These are phyloP conservation scores for Lepidium africanum DNA, from an alignment of 345 rosid species.

Conservation along the genomic window DNA sequence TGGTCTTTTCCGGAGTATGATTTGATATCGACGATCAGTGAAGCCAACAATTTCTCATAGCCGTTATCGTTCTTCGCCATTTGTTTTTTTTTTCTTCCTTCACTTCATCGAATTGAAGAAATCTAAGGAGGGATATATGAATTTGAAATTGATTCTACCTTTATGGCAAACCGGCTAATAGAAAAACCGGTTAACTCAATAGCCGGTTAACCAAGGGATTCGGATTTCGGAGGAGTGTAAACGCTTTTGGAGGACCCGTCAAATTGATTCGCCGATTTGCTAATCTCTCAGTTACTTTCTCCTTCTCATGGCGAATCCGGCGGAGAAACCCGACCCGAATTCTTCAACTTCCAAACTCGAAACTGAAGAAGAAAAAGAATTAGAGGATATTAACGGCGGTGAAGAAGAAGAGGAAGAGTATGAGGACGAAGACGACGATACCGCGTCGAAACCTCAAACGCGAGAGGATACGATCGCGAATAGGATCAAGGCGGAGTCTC, in stretches of 20 bases:
- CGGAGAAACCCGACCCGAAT: slow-evolving; percentile 26
- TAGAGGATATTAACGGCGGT: slow-evolving; percentile 12
- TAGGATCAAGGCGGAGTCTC: slow-evolving; percentile 33
- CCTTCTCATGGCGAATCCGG: slow-evolving; percentile 30
- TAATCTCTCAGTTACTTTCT: background rate
- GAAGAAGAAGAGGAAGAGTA: slow-evolving; percentile 29
- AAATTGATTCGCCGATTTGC: slow-evolving; percentile 23
- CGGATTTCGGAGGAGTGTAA: background rate
- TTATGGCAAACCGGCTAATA: background rate
- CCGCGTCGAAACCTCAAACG: slow-evolving; percentile 8
- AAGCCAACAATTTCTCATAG: slow-evolving; percentile 47
- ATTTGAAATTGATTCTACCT: slow-evolving; percentile 22
- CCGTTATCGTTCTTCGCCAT: slow-evolving; percentile 28
- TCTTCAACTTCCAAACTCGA: background rate
- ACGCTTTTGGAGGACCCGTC: slow-evolving; percentile 13
- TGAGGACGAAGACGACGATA: slow-evolving; percentile 34
- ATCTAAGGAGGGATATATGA: background rate
- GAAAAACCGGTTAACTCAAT: background rate
- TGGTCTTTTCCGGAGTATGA: slow-evolving; percentile 76
- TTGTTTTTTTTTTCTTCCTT: background rate
- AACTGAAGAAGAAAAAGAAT: slow-evolving; percentile 9
- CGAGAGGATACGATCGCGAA: slow-evolving; percentile 25
- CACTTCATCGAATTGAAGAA: slow-evolving; percentile 2
- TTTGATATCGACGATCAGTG: slow-evolving; percentile 69
- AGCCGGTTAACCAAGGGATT: background rate